Conservation (phyloP, 768 basidiomycete genomes). For the Paxillus involutus region DNA sequence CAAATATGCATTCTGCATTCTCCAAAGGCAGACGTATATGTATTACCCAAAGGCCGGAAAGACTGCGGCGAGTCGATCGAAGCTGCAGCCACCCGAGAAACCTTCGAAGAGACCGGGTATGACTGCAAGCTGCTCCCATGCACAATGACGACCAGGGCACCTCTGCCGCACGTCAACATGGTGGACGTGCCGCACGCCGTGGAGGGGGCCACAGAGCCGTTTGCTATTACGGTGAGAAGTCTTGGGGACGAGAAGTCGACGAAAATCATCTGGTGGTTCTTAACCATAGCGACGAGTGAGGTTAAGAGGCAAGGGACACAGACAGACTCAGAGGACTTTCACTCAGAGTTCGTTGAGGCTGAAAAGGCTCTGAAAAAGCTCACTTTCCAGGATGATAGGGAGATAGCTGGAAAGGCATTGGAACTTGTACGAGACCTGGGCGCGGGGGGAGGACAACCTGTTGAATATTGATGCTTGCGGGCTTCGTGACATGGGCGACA, state of each 20-base stretch:
- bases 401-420: slow-evolving; percentile 38
- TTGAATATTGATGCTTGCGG: no score
- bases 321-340: slow-evolving; percentile 43
- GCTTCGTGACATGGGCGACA: no score
- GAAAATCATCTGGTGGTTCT: slow-evolving; percentile 56
- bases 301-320: slow-evolving; percentile 42
- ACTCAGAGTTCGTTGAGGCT: slow-evolving; percentile 37
- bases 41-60: slow-evolving; percentile 65
- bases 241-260: slow-evolving; percentile 25
- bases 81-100: slow-evolving; percentile 55
- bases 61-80: slow-evolving; percentile 54
- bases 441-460: not conserved
- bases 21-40: slow-evolving; percentile 16
- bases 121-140: slow-evolving; percentile 49
- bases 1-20: slow-evolving; percentile 19
- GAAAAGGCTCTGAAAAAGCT: slow-evolving; percentile 36
- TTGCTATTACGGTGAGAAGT: slow-evolving; percentile 34
- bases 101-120: slow-evolving; percentile 67
- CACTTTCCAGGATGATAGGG: slow-evolving; percentile 38
- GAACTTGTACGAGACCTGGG: slow-evolving; percentile 28
- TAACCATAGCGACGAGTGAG: slow-evolving; percentile 35
- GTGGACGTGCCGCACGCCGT: slow-evolving; percentile 22
- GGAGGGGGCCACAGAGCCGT: slow-evolving; percentile 30
- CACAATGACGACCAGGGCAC: slow-evolving; percentile 56
- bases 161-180: slow-evolving; percentile 42